Conservation (phyloP, 1,284 basidiomycete genomes). For the Sporisorium sorghi region DNA sequence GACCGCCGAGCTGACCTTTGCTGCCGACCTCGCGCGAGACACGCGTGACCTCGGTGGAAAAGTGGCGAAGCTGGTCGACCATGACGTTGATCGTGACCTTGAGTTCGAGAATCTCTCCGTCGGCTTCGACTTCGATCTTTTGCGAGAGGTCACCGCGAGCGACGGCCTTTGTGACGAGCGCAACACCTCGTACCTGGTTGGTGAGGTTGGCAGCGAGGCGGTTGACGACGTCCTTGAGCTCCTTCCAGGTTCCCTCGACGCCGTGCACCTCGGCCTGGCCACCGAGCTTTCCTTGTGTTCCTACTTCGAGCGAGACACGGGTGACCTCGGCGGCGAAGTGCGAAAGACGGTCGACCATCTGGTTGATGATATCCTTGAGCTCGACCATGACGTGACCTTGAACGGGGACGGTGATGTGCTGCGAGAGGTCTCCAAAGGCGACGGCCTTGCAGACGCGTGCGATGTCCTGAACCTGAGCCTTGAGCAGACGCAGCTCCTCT, state of each 20-base stretch:
- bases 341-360: conserved; percentile 86
- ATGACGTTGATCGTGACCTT: conserved; percentile 99
- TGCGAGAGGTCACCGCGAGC: conserved; percentile 93
- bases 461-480: conserved; percentile 90
- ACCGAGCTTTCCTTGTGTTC: conserved; percentile 70
- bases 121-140: conserved; percentile 95
- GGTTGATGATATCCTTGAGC: conserved; percentile 97
- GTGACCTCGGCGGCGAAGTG: conserved; percentile 95
- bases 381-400: conserved; percentile 97
- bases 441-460: conserved; percentile 95
- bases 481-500: conserved; percentile 83
- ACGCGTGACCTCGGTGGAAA: conserved; percentile 92
- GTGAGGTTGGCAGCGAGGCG: conserved; percentile 75
- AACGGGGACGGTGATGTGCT: conserved; percentile 95
- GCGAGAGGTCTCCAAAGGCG: conserved; percentile 89
- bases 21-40: conserved; percentile 76
- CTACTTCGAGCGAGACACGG: conserved; percentile 86
- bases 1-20: conserved; percentile 66
- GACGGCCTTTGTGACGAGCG: conserved; percentile 96
- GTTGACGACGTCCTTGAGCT: conserved; percentile 70
- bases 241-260: conserved; percentile 69
- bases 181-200: conserved; percentile 92
- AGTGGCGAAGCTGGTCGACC: conserved; percentile 88
- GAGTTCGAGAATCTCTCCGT: conserved; percentile 94
- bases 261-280: conserved; percentile 69